Base-by-base conservation (phyloP, 345 rosid species). In the Acer campestre region DNA sequence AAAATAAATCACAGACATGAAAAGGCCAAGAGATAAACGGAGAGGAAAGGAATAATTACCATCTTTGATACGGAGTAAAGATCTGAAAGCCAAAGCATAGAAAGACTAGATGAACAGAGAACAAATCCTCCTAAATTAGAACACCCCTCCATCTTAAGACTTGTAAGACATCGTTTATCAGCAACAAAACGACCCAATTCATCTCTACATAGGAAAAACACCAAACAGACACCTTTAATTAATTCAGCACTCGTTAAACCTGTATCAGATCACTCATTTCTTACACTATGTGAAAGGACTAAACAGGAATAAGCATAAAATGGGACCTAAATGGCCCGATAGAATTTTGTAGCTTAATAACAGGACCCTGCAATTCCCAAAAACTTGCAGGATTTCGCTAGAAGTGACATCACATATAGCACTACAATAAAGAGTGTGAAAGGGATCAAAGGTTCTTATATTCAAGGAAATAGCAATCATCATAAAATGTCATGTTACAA, bases 141-240 rank as follows among this genome's bases (percentile, higher is more conserved):
- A 84, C 98, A 94, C 27, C 98, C 98, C 84, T 92, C 97, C 98
- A 97, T 90, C 89, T 97, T 94, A 80, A 97, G 93, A 81, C 81
- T 86, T 69, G 81, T 83, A 12, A 93, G 93, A 82, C 94, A 90
- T 77, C 91, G 92, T 80, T 88, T 94, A 80, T 93, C 93, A 58
- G 99, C 94, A 76, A 97, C 98, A 93, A 94, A 97, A 62, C 98
- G 98, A 82, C 90, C 88, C 78, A 97, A 76, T 83, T 94, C 99
- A 84, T 93, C 96, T 53, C 98, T 94, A 80, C 85, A 84, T 51
- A 67, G 11, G 68, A 75, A 69, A 80, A 53, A 38, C 70, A 44
- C 68, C 75, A 76, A 25, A 23, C 81, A 80, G 29, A n/a, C 1
- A 71, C 35, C 4, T 49, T 53, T 9, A 48, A 74, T 77, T 18